phyloP scores from a whole-genome alignment of 2,329 filamentous ascomycete species.

The Periconia digitata region DNA sequence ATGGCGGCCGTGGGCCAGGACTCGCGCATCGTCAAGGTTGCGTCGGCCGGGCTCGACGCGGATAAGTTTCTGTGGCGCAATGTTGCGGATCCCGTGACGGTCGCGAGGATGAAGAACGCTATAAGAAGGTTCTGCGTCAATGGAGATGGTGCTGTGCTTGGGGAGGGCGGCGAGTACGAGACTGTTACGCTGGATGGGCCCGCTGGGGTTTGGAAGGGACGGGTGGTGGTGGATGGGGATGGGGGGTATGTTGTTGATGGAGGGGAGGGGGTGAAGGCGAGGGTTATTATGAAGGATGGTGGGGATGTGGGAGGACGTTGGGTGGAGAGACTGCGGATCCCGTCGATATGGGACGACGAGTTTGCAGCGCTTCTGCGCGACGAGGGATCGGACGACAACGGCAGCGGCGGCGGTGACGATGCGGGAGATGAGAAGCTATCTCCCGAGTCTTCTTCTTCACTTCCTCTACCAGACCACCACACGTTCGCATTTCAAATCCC shows the following conservation, averaged over 20 bases:
- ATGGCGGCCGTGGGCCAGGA: conserved; percentile 79
- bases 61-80: conserved; percentile 74
- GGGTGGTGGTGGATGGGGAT: conserved; percentile 64
- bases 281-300: conserved; percentile 52
- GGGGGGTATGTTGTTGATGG: conserved; percentile 64
- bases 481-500: not conserved
- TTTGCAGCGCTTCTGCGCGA: conserved; percentile 52
- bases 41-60: conserved; percentile 84
- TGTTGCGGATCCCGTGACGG: conserved; percentile 61
- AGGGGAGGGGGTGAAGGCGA: conserved; percentile 71
- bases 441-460: not conserved
- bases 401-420: conserved; percentile 1
- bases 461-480: not conserved
- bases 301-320: conserved; percentile 16
- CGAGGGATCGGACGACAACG: conserved; percentile 3
- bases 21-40: conserved; percentile 92
- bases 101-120: conserved; percentile 54
- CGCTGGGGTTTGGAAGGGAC: conserved; percentile 67
- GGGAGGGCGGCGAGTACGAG: conserved; percentile 96
- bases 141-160: conserved; percentile 71
- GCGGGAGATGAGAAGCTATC: not conserved
- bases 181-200: conserved; percentile 87
- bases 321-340: conserved; percentile 53
- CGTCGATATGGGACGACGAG: conserved; percentile 65
- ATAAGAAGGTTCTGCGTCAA: conserved; percentile 68